Evolutionary conservation across 1,139 yeast genomes (phyloP).

Genomic region (Geotrichum restrictum): DNA sequence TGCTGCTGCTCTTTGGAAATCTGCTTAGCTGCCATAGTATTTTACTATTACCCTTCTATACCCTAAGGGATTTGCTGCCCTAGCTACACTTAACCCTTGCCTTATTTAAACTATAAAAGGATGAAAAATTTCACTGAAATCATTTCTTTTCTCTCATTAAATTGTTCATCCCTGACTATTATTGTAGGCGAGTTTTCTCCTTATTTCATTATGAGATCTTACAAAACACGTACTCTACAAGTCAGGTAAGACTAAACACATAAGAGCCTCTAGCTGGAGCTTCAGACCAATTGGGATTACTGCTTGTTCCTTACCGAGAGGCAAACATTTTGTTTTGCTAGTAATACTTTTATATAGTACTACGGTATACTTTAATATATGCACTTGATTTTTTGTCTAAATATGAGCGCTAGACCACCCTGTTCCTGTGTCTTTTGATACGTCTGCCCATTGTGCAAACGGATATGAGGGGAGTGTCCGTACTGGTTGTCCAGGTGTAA

Average conservation of each 20-base stretch:
- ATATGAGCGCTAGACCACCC: slow-evolving; percentile 34
- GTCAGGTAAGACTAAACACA: slow-evolving; percentile 16
- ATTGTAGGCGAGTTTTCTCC: slow-evolving; percentile 20
- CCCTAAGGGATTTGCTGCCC: neutral
- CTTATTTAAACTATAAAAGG: slow-evolving; percentile 1
- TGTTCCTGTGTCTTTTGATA: slow-evolving; percentile 21
- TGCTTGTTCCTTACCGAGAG: slow-evolving; percentile 22
- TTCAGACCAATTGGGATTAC: slow-evolving; percentile 20
- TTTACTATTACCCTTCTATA: slow-evolving; percentile 3
- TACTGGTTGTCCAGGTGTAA: slow-evolving; percentile 53
- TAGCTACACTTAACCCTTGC: slow-evolving; percentile 4
- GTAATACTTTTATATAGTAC: neutral
- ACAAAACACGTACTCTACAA: slow-evolving; percentile 21
- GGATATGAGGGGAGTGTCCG: slow-evolving; percentile 65
- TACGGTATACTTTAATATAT: too few species aligned
- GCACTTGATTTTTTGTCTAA: too few species aligned
- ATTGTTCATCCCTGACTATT: slow-evolving; percentile 21
- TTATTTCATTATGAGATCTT: neutral
- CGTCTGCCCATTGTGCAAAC: slow-evolving; percentile 46
- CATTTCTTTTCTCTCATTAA: slow-evolving; percentile 4
- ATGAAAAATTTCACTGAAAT: neutral
- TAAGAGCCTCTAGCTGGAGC: slow-evolving; percentile 22
- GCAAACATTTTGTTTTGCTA: slow-evolving; percentile 8
- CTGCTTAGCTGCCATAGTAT: too few species aligned
- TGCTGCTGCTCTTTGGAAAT: too few species aligned